A percentile compares a stretch with the other conserved stretches of the same genome.
These are phyloP conservation scores for Coemansia sp. DNA, from an alignment of 192 early-diverging fungal species.

Conservation along the genomic window DNA sequence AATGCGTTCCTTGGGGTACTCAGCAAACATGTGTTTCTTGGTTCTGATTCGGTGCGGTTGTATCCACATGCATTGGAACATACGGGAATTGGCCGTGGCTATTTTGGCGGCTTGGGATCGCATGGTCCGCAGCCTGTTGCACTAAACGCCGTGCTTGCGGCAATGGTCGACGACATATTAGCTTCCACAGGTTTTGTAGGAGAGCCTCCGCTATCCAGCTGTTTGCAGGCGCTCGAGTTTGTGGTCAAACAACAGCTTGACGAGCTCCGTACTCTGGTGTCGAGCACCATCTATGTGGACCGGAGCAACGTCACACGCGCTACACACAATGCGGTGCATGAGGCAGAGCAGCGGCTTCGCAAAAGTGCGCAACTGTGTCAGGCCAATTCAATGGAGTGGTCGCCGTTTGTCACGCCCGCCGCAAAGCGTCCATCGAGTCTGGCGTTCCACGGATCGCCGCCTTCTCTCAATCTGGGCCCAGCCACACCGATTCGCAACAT, in stretches of 20 bases:
- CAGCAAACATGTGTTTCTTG: slow-evolving; percentile 15
- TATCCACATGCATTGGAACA: slow-evolving; percentile 9
- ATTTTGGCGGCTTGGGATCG: slow-evolving; percentile 11
- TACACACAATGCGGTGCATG: not conserved
- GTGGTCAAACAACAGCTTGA: slow-evolving; percentile 37
- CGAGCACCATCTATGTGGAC: slow-evolving; percentile 21
- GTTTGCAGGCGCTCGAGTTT: slow-evolving; percentile 35
- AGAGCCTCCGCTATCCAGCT: slow-evolving; percentile 17
- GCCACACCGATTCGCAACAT: slow-evolving; percentile 8
- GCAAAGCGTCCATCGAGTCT: slow-evolving; percentile 27
- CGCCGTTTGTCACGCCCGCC: slow-evolving; percentile 16
- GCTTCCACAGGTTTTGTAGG: not conserved
- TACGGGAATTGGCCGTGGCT: slow-evolving; percentile 5
- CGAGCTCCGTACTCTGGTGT: slow-evolving; percentile 9
- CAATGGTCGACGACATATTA: slow-evolving; percentile 29
- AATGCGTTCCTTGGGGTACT: slow-evolving; percentile 20
- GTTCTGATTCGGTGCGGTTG: not conserved
- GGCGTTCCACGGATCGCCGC: slow-evolving; percentile 25
- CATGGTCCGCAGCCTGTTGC: not conserved
- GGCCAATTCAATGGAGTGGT: not conserved
- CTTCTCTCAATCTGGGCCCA: slow-evolving; percentile 7
- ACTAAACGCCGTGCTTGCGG: slow-evolving; percentile 13
- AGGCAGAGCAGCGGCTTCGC: slow-evolving; percentile 12
- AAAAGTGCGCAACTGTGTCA: slow-evolving; percentile 19
- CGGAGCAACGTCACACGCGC: slow-evolving; percentile 2